Conservation (phyloP, 352 stramenopile genomes). For the Globisporangium solare region DNA sequence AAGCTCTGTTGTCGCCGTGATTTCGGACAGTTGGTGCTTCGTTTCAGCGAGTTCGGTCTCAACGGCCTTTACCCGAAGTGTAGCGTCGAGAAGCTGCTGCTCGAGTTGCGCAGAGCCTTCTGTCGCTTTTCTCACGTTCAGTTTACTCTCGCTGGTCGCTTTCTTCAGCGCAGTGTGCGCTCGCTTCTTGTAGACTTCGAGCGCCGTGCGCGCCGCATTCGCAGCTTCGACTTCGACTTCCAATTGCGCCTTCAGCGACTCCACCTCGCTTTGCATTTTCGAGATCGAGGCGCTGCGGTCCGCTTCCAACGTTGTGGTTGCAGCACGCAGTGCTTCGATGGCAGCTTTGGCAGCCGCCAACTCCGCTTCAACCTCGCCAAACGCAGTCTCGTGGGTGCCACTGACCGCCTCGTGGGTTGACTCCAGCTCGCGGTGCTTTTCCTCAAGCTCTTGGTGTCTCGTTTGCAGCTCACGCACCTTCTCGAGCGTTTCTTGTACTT, state of each 20-base stretch:
- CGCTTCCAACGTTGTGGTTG: constrained; percentile 13
- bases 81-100: constrained; percentile 35
- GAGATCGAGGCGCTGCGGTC: constrained; percentile 16
- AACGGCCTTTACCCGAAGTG: constrained; percentile 27
- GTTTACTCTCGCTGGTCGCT: constrained; percentile 54
- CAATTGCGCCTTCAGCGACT: constrained; percentile 29
- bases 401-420: constrained; percentile 2
- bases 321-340: constrained; percentile 27
- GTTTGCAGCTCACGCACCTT: constrained; percentile 24
- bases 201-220: constrained; percentile 38
- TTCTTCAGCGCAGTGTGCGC: constrained; percentile 76
- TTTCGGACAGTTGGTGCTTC: constrained; percentile 20
- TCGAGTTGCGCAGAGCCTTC: constrained; percentile 42
- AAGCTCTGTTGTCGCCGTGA: constrained; percentile 15
- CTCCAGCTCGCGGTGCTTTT: constrained; percentile 19
- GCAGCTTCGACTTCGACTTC: constrained; percentile 48
- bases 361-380: constrained; percentile 9
- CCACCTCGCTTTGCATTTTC: constrained; percentile 24
- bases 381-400: constrained; percentile 5
- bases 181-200: constrained; percentile 81
- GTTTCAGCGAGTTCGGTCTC: constrained; percentile 31
- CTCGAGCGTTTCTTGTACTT: constrained; percentile 22
- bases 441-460: constrained; percentile 25
- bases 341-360: constrained; percentile 26
- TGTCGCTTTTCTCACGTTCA: constrained; percentile 47